These are phyloP conservation scores for Pythium dissimile DNA, from an alignment of 352 stramenopile species.

Conservation along the genomic window DNA sequence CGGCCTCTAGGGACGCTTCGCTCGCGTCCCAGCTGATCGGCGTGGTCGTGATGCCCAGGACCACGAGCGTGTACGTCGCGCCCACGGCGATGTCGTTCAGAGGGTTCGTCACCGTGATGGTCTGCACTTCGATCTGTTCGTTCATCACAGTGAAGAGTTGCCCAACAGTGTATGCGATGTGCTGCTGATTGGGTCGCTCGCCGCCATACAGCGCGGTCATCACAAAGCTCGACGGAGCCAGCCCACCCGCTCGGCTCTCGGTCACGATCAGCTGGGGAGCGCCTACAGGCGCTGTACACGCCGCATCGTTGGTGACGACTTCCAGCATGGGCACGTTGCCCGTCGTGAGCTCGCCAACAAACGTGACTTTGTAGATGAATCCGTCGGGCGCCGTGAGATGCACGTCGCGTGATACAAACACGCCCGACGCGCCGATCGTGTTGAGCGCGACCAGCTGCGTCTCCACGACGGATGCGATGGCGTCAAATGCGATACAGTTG, in stretches of 20 bases:
- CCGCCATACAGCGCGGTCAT: constrained; percentile 49
- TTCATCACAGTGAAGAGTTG: constrained; percentile 71
- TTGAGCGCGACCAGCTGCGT: constrained; percentile 25
- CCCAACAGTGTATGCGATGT: constrained; percentile 48
- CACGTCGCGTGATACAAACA: constrained; percentile 46
- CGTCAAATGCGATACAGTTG: constrained; percentile 38
- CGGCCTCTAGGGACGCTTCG: constrained; percentile 40
- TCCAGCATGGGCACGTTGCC: constrained; percentile 43
- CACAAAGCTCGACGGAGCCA: constrained; percentile 33
- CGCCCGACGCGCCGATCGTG: constrained; percentile 32
- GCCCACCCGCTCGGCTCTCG: constrained; percentile 25
- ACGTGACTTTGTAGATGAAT: constrained; percentile 64
- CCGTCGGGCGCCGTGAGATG: constrained; percentile 45
- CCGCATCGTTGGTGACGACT: constrained; percentile 19
- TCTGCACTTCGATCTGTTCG: constrained; percentile 70
- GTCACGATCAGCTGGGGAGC: constrained; percentile 29
- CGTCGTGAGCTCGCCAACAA: constrained; percentile 51
- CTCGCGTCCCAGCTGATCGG: constrained; percentile 57
- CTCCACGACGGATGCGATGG: constrained; percentile 20
- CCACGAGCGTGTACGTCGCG: constrained; percentile 39
- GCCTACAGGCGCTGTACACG: constrained; percentile 19
- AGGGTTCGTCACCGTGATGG: constrained; percentile 47
- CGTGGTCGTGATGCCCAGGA: constrained; percentile 28
- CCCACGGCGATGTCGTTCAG: constrained; percentile 30
- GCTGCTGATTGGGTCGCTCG: constrained; percentile 38